phyloP scores from a whole-genome alignment of 2,329 filamentous ascomycete genomes.

The Botrytis elliptica region DNA sequence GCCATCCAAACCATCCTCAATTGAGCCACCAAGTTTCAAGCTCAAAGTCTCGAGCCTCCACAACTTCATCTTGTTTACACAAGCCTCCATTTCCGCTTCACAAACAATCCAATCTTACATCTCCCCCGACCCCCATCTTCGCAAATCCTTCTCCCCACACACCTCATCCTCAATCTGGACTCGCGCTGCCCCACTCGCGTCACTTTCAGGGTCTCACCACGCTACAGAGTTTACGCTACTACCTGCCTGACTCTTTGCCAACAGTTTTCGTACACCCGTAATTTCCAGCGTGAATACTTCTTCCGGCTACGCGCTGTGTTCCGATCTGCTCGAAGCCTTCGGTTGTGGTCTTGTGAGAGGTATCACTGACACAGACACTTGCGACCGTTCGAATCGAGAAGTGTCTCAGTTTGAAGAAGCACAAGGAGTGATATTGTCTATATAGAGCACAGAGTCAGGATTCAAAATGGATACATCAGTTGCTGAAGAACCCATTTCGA shows the following conservation, averaged over 20 bases:
- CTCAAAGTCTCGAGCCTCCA: slow-evolving; percentile 11
- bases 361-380: slow-evolving; percentile 10
- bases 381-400: slow-evolving; percentile 1
- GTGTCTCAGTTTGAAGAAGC: slow-evolving; percentile 19
- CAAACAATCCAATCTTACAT: background rate
- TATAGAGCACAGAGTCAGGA: background rate
- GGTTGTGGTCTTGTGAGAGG: slow-evolving; percentile 14
- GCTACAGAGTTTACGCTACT: background rate
- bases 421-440: background rate
- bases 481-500: background rate
- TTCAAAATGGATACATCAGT: background rate
- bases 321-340: slow-evolving; percentile 12
- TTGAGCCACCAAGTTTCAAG: background rate
- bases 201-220: slow-evolving; percentile 4
- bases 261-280: slow-evolving; percentile 11
- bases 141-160: background rate
- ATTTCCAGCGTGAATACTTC: slow-evolving; percentile 4
- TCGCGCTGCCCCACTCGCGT: slow-evolving; percentile 3
- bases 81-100: background rate
- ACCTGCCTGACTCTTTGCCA: slow-evolving; percentile 3
- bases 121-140: background rate
- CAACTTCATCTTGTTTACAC: background rate
- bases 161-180: slow-evolving; percentile 3
- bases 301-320: slow-evolving; percentile 13
- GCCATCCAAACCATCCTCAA: background rate